A percentile compares a stretch with the other conserved stretches of the same genome.
Evolutionary conservation across 495 filamentous ascomycete species (phyloP).

Genomic region (Letharia columbiana): DNA sequence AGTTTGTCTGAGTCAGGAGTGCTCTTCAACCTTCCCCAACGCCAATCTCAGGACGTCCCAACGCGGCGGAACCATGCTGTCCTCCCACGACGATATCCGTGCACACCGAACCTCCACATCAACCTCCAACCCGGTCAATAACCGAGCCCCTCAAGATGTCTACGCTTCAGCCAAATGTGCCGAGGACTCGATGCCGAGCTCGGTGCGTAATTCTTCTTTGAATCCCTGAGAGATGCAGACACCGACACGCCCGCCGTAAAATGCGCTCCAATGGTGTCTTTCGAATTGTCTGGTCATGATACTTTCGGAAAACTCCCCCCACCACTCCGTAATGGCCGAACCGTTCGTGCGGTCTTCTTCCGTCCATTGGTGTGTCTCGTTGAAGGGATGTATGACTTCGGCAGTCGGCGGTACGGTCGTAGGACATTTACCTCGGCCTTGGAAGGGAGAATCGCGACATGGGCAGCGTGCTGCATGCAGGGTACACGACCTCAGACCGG

Average conservation of each 20-base stretch:
- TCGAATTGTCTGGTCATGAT: neutral
- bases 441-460: neutral
- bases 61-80: neutral
- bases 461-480: neutral
- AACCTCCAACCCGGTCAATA: neutral
- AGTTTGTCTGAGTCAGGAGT: neutral
- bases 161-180: neutral
- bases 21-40: neutral
- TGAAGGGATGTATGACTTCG: neutral
- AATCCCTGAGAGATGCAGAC: neutral
- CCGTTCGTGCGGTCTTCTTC: neutral
- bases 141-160: neutral
- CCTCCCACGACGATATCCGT: neutral
- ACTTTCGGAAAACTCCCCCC: neutral
- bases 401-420: neutral
- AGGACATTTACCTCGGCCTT: neutral
- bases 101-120: neutral
- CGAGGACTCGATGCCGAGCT: neutral
- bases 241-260: neutral
- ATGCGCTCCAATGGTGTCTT: neutral
- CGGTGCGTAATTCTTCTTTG: neutral
- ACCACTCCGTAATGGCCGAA: neutral
- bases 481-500: neutral
- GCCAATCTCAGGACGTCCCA: neutral
- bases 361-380: neutral